phyloP scores from a whole-genome alignment of 2,329 filamentous ascomycete species.

The Penicillium sp. region DNA sequence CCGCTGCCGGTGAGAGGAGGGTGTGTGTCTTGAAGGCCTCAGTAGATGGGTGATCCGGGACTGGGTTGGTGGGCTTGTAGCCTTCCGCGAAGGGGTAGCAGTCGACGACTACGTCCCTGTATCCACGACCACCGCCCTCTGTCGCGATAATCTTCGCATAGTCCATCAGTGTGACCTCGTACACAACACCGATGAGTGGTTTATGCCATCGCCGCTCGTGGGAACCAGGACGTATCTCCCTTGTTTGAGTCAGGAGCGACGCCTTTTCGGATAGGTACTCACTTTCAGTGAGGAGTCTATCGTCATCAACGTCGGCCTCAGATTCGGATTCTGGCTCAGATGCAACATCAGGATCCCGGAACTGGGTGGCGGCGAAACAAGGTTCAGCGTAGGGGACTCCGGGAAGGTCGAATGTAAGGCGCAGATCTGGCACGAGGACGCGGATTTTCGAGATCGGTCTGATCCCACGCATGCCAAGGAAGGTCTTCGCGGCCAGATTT shows the following conservation, averaged over 20 bases:
- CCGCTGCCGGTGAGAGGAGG: slow-evolving; percentile 65
- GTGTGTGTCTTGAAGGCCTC: slow-evolving; percentile 80
- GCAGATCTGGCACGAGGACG: slow-evolving; percentile 75
- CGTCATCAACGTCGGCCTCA: slow-evolving; percentile 4
- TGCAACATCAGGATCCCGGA: slow-evolving; percentile 49
- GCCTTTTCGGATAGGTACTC: slow-evolving; percentile 33
- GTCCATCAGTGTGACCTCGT: slow-evolving; percentile 83
- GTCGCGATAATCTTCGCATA: slow-evolving; percentile 85
- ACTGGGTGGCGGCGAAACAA: slow-evolving; percentile 82
- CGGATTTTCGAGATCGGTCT: slow-evolving; percentile 77
- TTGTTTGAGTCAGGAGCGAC: slow-evolving; percentile 21
- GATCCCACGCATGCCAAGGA: slow-evolving; percentile 75
- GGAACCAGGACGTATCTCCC: slow-evolving; percentile 31
- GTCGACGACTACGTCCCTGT: slow-evolving; percentile 77
- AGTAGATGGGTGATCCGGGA: slow-evolving; percentile 65
- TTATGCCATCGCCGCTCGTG: slow-evolving; percentile 70
- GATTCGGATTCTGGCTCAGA: background rate
- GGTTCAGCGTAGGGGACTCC: slow-evolving; percentile 86
- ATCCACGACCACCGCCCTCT: slow-evolving; percentile 83
- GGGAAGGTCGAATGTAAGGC: slow-evolving; percentile 80
- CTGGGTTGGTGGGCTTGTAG: slow-evolving; percentile 50
- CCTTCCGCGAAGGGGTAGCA: slow-evolving; percentile 67
- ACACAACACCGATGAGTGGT: slow-evolving; percentile 87
- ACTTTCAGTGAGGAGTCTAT: slow-evolving; percentile 2
- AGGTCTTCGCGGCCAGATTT: slow-evolving; percentile 79